Evolutionary conservation across 2,329 filamentous ascomycete genomes (phyloP).

Genomic region (Verticillium nubilum): DNA sequence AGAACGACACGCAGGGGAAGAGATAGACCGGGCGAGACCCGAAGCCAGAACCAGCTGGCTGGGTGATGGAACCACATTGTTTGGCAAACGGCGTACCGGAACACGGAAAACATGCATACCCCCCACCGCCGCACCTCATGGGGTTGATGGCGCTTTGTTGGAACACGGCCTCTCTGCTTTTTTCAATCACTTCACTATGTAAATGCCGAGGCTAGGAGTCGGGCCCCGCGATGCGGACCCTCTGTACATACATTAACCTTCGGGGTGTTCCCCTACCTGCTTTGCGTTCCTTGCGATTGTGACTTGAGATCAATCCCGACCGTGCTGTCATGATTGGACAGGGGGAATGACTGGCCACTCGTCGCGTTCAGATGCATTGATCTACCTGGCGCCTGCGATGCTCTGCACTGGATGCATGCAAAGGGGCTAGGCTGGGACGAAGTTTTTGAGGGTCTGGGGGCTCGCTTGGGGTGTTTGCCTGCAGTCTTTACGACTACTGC

Average conservation of each 20-base stretch:
- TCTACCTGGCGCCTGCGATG: no score
- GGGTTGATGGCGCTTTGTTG: neutral
- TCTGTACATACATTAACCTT: neutral
- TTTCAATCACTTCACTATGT: neutral
- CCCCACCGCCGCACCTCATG: neutral
- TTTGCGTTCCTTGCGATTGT: neutral
- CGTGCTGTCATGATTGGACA: no score
- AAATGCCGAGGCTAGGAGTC: neutral
- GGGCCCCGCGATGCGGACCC: neutral
- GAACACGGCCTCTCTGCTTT: neutral
- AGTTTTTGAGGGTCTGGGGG: no score
- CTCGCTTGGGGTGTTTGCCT: no score
- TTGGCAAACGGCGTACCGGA: neutral
- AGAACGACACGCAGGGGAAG: neutral
- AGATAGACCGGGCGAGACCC: neutral
- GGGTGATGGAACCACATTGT: neutral
- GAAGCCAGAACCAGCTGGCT: conserved; percentile 1
- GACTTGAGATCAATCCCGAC: neutral
- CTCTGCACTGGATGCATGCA: no score
- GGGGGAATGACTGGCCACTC: no score
- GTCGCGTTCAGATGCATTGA: no score
- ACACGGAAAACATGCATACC: neutral
- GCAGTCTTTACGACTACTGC: no score
- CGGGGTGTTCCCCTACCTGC: neutral
- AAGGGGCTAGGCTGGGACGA: no score